phyloP scores from a whole-genome alignment of 805 yeast species.

The Candida oleophila region DNA sequence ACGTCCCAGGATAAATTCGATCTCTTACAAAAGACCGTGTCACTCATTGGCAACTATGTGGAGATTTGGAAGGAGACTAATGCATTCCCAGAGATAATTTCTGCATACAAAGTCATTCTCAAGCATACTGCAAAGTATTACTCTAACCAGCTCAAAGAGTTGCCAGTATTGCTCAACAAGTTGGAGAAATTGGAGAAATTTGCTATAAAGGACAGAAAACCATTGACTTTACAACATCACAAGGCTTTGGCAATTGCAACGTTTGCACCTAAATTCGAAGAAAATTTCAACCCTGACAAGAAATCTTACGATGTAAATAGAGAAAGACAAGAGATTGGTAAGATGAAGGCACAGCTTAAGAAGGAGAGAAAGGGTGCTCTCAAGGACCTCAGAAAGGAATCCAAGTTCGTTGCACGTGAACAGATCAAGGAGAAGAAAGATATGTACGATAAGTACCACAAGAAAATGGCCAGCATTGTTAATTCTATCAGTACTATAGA shows the following conservation, averaged over 20 bases:
- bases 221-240: constrained; percentile 80
- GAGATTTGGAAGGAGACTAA: constrained; percentile 60
- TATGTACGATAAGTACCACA: constrained; percentile 76
- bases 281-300: constrained; percentile 92
- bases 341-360: constrained; percentile 82
- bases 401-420: constrained; percentile 83
- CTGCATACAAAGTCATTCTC: constrained; percentile 46
- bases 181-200: constrained; percentile 46
- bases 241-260: constrained; percentile 82
- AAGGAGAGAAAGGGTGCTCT: constrained; percentile 86
- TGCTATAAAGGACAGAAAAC: constrained; percentile 35
- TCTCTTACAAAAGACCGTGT: constrained; percentile 32
- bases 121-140: constrained; percentile 34
- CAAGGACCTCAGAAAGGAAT: constrained; percentile 88
- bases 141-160: constrained; percentile 22
- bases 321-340: constrained; percentile 77
- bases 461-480: constrained; percentile 83
- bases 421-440: constrained; percentile 75
- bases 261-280: constrained; percentile 89
- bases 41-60: constrained; percentile 28
- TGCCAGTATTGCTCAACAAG: constrained; percentile 46
- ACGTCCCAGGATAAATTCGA: constrained; percentile 21
- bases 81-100: constrained; percentile 58
- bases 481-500: constrained; percentile 89
- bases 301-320: constrained; percentile 85